These are phyloP conservation scores for Psilocybe cyanescens DNA, from an alignment of 768 basidiomycete genomes.

Conservation along the genomic window DNA sequence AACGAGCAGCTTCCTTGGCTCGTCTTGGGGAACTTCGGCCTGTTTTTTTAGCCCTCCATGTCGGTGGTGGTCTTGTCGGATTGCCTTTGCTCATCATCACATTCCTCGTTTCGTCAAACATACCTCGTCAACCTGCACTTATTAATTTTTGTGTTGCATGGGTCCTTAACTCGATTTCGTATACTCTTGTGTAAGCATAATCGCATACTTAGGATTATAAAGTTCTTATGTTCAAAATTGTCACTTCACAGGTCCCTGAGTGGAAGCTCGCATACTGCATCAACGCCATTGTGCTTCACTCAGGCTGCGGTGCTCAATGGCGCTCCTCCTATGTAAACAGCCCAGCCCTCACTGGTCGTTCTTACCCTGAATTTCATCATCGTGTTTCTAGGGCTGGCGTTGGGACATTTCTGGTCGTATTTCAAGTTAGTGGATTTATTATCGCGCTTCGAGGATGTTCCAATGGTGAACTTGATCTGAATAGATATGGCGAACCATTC, in stretches of 20 bases:
- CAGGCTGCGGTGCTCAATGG: slow-evolving; percentile 60
- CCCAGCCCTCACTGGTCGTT: neutral
- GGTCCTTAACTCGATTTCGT: slow-evolving; percentile 57
- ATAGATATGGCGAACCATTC: slow-evolving; percentile 29
- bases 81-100: slow-evolving; percentile 52
- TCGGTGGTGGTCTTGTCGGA: slow-evolving; percentile 56
- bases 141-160: slow-evolving; percentile 62
- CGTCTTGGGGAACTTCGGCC: slow-evolving; percentile 33
- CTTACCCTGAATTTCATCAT: neutral
- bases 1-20: slow-evolving; percentile 13
- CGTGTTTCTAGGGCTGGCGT: slow-evolving; percentile 24
- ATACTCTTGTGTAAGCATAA: slow-evolving; percentile 52
- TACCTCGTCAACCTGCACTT: slow-evolving; percentile 52
- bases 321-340: slow-evolving; percentile 53
- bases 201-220: neutral
- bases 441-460: neutral
- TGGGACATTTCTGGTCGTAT: slow-evolving; percentile 27
- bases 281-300: slow-evolving; percentile 42
- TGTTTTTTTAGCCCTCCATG: slow-evolving; percentile 49
- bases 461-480: neutral
- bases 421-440: slow-evolving; percentile 23
- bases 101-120: slow-evolving; percentile 43
- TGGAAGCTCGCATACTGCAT: slow-evolving; percentile 22
- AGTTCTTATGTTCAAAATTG: neutral
- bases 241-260: slow-evolving; percentile 16